phyloP scores from a whole-genome alignment of 768 basidiomycete genomes.

The Termitomyces sp. region DNA sequence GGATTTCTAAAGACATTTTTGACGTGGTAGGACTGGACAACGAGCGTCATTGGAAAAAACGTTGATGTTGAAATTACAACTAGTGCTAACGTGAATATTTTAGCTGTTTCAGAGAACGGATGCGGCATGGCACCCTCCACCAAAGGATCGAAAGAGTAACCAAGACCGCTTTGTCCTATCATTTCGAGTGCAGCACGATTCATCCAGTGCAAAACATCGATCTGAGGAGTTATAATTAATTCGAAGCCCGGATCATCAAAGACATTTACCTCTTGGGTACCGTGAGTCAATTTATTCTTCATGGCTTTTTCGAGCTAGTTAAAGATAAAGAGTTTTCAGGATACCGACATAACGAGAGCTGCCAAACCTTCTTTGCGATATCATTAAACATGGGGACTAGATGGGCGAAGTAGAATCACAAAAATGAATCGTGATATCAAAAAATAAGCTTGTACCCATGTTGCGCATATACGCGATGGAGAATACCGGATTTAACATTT shows the following conservation, averaged over 20 bases:
- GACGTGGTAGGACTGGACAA: neutral
- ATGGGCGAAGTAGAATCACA: neutral
- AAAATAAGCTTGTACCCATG: neutral
- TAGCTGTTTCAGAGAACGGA: slow-evolving; percentile 2
- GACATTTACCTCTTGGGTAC: slow-evolving; percentile 4
- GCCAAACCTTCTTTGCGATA: slow-evolving; percentile 11
- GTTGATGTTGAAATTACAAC: neutral
- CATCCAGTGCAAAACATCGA: neutral
- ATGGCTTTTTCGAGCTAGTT: slow-evolving; percentile 4
- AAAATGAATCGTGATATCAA: neutral
- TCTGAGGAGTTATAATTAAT: neutral
- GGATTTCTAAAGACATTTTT: neutral
- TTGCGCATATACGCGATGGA: slow-evolving; percentile 8
- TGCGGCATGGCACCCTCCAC: neutral
- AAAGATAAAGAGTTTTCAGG: neutral
- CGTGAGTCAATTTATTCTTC: neutral
- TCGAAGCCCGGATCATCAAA: neutral
- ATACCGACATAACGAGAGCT: neutral
- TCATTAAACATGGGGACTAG: slow-evolving; percentile 10
- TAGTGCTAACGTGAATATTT: slow-evolving; percentile 2
- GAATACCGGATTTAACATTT: slow-evolving; percentile 10
- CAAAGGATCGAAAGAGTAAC: neutral
- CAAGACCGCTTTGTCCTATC: neutral
- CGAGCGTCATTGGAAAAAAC: neutral
- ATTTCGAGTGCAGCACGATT: neutral